Conservation (phyloP, 2,329 filamentous ascomycete species). For the Dichotomopilus funicola region DNA sequence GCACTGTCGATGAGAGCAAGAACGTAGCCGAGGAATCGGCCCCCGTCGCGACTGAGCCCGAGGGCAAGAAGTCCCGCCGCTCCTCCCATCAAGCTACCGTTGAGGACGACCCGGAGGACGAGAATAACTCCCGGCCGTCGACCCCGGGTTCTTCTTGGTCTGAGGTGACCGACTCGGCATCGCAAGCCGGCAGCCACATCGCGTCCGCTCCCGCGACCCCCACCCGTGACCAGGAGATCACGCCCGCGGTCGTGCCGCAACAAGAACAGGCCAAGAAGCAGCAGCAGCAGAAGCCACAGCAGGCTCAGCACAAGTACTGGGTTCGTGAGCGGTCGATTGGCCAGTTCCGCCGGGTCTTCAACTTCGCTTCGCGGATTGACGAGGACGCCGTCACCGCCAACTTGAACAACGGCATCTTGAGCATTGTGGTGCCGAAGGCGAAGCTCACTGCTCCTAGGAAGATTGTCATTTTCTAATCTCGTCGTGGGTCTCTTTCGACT, state of each 20-base stretch:
- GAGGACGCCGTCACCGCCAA: slow-evolving; percentile 54
- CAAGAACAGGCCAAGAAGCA: slow-evolving; percentile 28
- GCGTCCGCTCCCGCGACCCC: background rate
- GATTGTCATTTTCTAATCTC: slow-evolving; percentile 38
- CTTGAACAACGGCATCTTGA: slow-evolving; percentile 61
- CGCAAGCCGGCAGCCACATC: background rate
- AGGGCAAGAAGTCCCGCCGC: slow-evolving; percentile 7
- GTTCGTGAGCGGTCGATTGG: slow-evolving; percentile 59
- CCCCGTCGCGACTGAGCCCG: background rate
- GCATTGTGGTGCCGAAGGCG: slow-evolving; percentile 59
- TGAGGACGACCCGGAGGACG: slow-evolving; percentile 48
- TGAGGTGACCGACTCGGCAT: background rate
- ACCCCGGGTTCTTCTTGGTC: background rate
- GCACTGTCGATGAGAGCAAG: slow-evolving; percentile 32
- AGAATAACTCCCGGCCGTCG: slow-evolving; percentile 15
- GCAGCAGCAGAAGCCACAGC: slow-evolving; percentile 25
- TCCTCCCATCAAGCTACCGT: slow-evolving; percentile 53
- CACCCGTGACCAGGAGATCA: background rate
- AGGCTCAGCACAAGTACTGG: slow-evolving; percentile 52
- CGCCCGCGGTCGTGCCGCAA: background rate
- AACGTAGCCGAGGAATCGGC: slow-evolving; percentile 9
- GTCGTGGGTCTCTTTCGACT: too few relatives aligned
- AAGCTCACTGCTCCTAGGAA: slow-evolving; percentile 50
- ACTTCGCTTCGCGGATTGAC: slow-evolving; percentile 59
- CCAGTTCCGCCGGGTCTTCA: slow-evolving; percentile 62